A percentile compares a stretch with the other conserved stretches of the same genome.
phyloP scores from a whole-genome alignment of 306 rosid genomes.

The Alnus glutinosa region DNA sequence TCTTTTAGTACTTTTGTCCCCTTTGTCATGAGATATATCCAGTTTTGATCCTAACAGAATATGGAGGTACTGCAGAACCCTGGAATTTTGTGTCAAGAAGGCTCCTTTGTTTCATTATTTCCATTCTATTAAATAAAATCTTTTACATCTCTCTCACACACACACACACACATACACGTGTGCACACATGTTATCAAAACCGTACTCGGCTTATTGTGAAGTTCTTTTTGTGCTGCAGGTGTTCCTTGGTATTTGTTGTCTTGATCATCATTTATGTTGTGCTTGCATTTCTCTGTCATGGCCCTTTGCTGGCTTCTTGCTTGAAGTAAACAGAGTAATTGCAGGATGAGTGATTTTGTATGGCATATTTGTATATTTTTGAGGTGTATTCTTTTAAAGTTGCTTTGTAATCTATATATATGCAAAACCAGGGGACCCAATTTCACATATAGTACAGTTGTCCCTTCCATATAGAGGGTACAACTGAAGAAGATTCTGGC shows the following conservation, averaged over 20 bases:
- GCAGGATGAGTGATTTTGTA: neutral
- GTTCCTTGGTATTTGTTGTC: constrained; percentile 17
- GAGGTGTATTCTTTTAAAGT: neutral
- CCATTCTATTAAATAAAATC: too few relatives aligned
- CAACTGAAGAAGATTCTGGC: neutral
- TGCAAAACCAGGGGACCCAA: neutral
- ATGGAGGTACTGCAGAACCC: too few relatives aligned
- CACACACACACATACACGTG: too few relatives aligned
- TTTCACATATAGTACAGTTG: neutral
- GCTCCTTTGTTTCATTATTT: too few relatives aligned
- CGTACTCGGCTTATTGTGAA: neutral
- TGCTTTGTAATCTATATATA: neutral
- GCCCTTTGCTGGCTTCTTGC: constrained; percentile 51
- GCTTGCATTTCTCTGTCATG: constrained; percentile 22
- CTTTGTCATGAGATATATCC: too few relatives aligned
- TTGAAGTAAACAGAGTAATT: constrained; percentile 29
- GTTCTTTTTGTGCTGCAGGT: constrained; percentile 17
- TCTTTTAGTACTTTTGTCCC: too few relatives aligned
- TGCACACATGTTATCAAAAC: neutral
- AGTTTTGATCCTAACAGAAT: too few relatives aligned
- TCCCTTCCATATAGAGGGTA: neutral
- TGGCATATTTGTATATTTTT: neutral
- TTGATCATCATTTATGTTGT: constrained; percentile 23
- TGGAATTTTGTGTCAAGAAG: too few relatives aligned
- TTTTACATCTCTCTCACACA: too few relatives aligned